These are phyloP conservation scores for Citrus mangshanensis DNA, from an alignment of 345 rosid species.

Conservation along the genomic window DNA sequence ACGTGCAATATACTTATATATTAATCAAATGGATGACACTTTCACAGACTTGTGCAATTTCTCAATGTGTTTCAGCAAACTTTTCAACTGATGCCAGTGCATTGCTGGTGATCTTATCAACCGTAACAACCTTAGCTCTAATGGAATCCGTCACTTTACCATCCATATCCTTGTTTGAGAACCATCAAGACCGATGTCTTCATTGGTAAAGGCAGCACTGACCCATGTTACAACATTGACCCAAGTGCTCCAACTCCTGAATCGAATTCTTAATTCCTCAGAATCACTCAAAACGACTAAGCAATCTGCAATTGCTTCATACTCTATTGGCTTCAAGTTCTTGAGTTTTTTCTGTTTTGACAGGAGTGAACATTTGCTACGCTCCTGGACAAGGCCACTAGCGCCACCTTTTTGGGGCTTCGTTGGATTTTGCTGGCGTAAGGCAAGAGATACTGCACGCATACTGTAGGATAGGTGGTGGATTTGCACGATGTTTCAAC, in stretches of 20 bases:
- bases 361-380: slow-evolving; percentile 45
- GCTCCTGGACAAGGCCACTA: slow-evolving; percentile 69
- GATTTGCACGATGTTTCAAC: slow-evolving; percentile 55
- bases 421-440: slow-evolving; percentile 50
- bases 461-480: slow-evolving; percentile 63
- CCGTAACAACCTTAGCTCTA: slow-evolving; percentile 40
- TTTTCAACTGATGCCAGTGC: slow-evolving; percentile 66
- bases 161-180: slow-evolving; percentile 53
- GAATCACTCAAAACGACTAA: neutral
- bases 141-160: slow-evolving; percentile 63
- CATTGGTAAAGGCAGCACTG: slow-evolving; percentile 92
- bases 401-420: slow-evolving; percentile 60
- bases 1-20: too few relatives aligned
- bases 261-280: neutral
- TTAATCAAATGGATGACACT: neutral
- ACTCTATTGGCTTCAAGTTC: slow-evolving; percentile 54
- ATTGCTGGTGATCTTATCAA: slow-evolving; percentile 77
- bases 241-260: slow-evolving; percentile 12
- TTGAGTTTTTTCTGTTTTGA: slow-evolving; percentile 39
- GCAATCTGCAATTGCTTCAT: slow-evolving; percentile 48
- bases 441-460: slow-evolving; percentile 55
- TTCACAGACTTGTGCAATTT: neutral
- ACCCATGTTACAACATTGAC: slow-evolving; percentile 84
- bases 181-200: slow-evolving; percentile 81
- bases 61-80: slow-evolving; percentile 43